phyloP scores from a whole-genome alignment of 2,329 filamentous ascomycete genomes.

The Aaosphaeria pasadenensis region DNA sequence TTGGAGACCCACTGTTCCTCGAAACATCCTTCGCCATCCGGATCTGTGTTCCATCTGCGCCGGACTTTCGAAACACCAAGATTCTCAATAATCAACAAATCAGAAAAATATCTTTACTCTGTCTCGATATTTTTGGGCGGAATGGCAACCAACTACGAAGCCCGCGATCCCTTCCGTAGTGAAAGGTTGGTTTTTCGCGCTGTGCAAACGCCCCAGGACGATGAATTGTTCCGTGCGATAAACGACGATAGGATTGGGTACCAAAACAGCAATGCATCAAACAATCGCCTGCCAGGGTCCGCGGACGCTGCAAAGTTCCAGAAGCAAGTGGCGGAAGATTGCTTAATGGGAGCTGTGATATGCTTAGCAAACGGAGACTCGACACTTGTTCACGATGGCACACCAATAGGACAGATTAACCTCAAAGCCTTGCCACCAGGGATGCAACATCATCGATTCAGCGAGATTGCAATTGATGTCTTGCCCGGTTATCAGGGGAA shows the following conservation, averaged over 20 bases:
- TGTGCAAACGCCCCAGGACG: conserved; percentile 16
- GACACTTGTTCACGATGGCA: not conserved
- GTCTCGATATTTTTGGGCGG: not conserved
- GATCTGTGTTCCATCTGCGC: too few species aligned
- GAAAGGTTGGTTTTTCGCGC: conserved; percentile 22
- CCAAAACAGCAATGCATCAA: conserved; percentile 21
- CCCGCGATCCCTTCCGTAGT: conserved; percentile 18
- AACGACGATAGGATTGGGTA: conserved; percentile 20
- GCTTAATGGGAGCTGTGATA: conserved; percentile 20
- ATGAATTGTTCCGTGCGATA: conserved; percentile 20
- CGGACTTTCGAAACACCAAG: too few species aligned
- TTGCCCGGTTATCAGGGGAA: conserved; percentile 31
- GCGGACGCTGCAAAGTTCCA: conserved; percentile 13
- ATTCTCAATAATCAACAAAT: too few species aligned
- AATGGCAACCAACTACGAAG: not conserved
- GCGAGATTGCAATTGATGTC: conserved; percentile 42
- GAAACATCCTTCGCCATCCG: too few species aligned
- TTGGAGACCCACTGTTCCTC: too few species aligned
- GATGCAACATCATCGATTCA: conserved; percentile 40
- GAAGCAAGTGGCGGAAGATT: conserved; percentile 13
- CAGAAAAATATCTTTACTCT: not conserved
- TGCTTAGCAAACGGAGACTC: conserved; percentile 5
- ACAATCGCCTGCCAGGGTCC: conserved; percentile 14
- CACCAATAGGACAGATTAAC: conserved; percentile 14
- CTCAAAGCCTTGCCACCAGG: conserved; percentile 1